Conservation (phyloP, 345 rosid species). For the Pistacia integerrima region DNA sequence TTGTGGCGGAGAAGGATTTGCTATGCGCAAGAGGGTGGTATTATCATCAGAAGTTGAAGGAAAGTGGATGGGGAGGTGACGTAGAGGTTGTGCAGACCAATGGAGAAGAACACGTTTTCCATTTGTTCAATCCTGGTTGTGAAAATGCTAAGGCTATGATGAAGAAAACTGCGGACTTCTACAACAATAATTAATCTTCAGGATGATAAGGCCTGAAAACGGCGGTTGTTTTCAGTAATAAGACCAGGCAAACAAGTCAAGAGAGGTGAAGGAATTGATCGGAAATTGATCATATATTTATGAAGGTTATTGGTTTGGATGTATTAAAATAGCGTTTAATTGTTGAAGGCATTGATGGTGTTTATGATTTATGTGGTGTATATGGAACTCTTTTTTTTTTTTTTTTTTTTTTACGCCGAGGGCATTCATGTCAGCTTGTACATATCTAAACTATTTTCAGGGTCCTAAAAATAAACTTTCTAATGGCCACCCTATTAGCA, state of each 20-base stretch:
- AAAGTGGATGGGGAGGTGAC: constrained; percentile 47
- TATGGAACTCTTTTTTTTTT: too few relatives aligned
- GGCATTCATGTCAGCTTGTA: too few relatives aligned
- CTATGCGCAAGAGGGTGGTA: constrained; percentile 39
- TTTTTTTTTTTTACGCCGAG: too few relatives aligned
- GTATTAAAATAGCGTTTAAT: too few relatives aligned
- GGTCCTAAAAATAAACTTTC: too few relatives aligned
- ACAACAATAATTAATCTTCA: neutral
- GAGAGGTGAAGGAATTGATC: too few relatives aligned
- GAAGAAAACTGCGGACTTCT: constrained; percentile 14
- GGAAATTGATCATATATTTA: too few relatives aligned
- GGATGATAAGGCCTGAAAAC: neutral
- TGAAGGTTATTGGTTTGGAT: too few relatives aligned
- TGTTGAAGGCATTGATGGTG: too few relatives aligned
- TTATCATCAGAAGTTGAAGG: constrained; percentile 36
- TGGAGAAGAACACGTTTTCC: constrained; percentile 50
- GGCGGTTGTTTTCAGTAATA: neutral
- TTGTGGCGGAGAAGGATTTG: constrained; percentile 44
- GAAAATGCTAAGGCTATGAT: constrained; percentile 31
- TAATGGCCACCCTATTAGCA: too few relatives aligned
- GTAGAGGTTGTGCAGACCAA: constrained; percentile 37
- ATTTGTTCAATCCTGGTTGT: constrained; percentile 28
- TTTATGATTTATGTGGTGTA: too few relatives aligned
- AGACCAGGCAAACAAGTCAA: neutral
- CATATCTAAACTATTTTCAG: accelerated